Percentiles rank a stretch among this genome's conserved stretches.
phyloP scores from a whole-genome alignment of 805 yeast species.

The Martiniozyma abietophila region DNA sequence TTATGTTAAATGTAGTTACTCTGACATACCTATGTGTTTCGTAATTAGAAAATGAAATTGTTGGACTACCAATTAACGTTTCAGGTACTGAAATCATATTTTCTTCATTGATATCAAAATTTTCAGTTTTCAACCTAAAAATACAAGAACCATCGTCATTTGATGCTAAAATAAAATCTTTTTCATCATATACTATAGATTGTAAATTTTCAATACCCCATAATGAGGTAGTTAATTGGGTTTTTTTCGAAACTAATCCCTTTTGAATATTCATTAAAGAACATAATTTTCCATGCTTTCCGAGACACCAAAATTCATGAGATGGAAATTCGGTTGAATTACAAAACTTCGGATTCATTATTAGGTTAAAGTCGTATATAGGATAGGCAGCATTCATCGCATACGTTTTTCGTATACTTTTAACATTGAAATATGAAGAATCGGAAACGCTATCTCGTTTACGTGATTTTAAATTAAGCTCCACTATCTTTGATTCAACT shows the following conservation, averaged over 20 bases:
- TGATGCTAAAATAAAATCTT: not conserved
- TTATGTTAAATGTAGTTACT: not conserved
- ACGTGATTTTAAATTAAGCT: conserved; percentile 11
- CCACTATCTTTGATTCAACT: conserved; percentile 17
- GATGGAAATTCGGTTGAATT: conserved; percentile 15
- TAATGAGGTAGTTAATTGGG: not conserved
- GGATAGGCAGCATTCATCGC: conserved; percentile 20
- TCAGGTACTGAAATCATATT: too few species aligned
- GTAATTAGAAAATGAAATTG: too few species aligned
- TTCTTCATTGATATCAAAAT: too few species aligned
- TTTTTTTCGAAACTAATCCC: conserved; percentile 20
- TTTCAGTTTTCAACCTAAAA: not conserved
- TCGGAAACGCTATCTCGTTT: conserved; percentile 6
- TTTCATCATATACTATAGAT: not conserved
- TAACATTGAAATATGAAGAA: conserved; percentile 12
- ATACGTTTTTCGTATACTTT: conserved; percentile 15
- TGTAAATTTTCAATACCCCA: not conserved
- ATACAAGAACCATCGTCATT: conserved; percentile 1
- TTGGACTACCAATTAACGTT: too few species aligned
- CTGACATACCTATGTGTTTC: too few species aligned
- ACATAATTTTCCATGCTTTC: conserved; percentile 19
- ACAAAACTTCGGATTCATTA: conserved; percentile 13
- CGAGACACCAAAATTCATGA: conserved; percentile 25
- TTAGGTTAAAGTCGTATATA: conserved; percentile 18
- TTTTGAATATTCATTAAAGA: conserved; percentile 19